Base-by-base conservation (phyloP, 2,329 filamentous ascomycete species). In the Cyanodermella asteris region DNA sequence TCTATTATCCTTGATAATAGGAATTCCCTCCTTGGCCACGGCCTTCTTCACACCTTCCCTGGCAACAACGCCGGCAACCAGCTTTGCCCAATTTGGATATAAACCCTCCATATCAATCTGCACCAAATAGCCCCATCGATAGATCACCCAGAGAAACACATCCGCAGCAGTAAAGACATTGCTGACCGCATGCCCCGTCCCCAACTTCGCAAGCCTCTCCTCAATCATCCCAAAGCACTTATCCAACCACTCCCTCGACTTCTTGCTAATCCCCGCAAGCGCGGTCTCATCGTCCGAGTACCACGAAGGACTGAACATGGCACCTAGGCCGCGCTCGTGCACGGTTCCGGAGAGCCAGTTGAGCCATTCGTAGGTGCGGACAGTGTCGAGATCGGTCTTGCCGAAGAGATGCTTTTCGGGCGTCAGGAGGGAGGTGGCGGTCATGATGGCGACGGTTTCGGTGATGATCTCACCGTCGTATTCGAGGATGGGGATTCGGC, bases 281-380 rank as follows among this genome's bases (percentile, higher is more conserved):
- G 21, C 21, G 13, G 7, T 23, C 12, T 23, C 21, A 23, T 23
- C 21, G 21, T 23, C 21, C 9, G 21, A 8, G 13, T 8, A 7
- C 7, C 21, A 13, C 10, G 10, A 7, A 7, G 21, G 21, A 10
- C 21, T 13, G 12, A 23, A 23, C 8, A 7, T 10, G 7, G 9
- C 12, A 13, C 21, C 21, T 8, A 23, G 7, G 10, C 21, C 21
- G 13, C 21, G 21, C 21, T 23, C 21, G 21, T 23, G 21, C 9
- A 23, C 10, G 21, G 21, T 23, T 8, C 21, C 21, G 10, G 21
- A 23, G 21, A 23, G 21, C 21, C 21, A 23, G 21, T 23, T 23
- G 21, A 23, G 13, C 21, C 21, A 23, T 13, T 23, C 21, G 12
- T 23, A 23, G 10, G 7, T 10, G 12, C 21, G 21, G 21, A 23